Evolutionary conservation across 768 basidiomycete genomes (phyloP), one percentile per base, ranked within the genome.

Genomic region (Lentinula boryana): DNA sequence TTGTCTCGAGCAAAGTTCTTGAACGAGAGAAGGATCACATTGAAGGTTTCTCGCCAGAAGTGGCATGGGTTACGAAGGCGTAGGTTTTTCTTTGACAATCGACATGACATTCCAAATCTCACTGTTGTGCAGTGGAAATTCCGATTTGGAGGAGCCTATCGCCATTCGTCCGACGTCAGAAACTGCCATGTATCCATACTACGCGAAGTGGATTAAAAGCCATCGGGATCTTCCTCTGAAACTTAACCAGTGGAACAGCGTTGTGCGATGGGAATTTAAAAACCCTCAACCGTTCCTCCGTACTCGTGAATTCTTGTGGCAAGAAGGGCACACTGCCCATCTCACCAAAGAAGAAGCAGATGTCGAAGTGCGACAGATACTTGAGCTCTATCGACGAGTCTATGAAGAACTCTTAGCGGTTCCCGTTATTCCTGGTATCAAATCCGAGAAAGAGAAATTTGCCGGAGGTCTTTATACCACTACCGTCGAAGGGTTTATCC

Each of bases 191-290:
- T 99, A 99, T 76, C 96, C 96, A 35, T 97, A 98, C 78, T 99
- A 98, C 72, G 88, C 96, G 61, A 98, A 98, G 76, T 99, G 97
- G 97, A 93, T 99, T 72, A 91, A 95, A 70, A 91, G 89, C 63
- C 90, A 99, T 74, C 92, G 97, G 61, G 97, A 99, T 71, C 86
- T 99, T 52, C 97, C 97, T 2, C 77, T 99, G 67, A 97, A 96
- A 74, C 82, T 98, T 51, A 99, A 98, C 76, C 91, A 98, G 73
- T 99, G 97, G 97, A 99, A 99, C 78, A 94, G 88, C 65, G 95
- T 99, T 67, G 97, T 99, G 35, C 89, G 97, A 61, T 99, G 97
- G 97, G 96, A 99, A 74, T 99, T 99, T 83, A 99, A 99, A 77
- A 95, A 95, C 73, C 96, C 96, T 61, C 95, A 99, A 73, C 97